Percentiles rank a stretch among this genome's conserved stretches.
Conservation (phyloP, 2,329 filamentous ascomycete species). For the Tolypocladium ophioglossoides region DNA sequence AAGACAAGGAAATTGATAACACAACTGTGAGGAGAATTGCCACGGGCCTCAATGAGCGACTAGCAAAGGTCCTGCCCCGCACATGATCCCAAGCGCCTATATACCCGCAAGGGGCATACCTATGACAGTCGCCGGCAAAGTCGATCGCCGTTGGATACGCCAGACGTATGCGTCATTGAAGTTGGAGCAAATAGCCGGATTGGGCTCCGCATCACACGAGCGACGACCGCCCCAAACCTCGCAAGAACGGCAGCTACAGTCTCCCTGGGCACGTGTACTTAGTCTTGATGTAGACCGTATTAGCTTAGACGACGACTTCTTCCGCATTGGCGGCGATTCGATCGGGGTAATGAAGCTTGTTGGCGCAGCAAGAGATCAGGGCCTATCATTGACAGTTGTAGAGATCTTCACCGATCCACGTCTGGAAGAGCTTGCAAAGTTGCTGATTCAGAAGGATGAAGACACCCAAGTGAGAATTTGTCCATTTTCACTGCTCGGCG, state of each 20-base stretch:
- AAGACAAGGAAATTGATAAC: too few species aligned
- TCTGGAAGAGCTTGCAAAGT: not conserved
- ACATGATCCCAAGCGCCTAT: slow-evolving; percentile 8
- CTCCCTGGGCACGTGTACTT: slow-evolving; percentile 5
- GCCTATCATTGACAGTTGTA: slow-evolving; percentile 26
- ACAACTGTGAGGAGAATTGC: not conserved
- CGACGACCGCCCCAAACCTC: too few species aligned
- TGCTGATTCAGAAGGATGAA: too few species aligned
- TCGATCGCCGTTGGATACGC: slow-evolving; percentile 7
- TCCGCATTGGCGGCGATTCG: slow-evolving; percentile 5
- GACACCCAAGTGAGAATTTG: too few species aligned
- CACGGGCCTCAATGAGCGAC: not conserved
- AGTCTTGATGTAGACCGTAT: slow-evolving; percentile 3
- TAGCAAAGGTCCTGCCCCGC: not conserved
- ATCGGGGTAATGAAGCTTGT: slow-evolving; percentile 22
- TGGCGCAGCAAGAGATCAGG: slow-evolving; percentile 21
- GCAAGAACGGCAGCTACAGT: slow-evolving; percentile 1
- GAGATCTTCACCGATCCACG: slow-evolving; percentile 20
- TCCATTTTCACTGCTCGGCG: too few species aligned
- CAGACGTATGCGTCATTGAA: not conserved
- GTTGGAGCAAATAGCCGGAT: not conserved
- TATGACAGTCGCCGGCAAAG: slow-evolving; percentile 10
- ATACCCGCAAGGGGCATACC: slow-evolving; percentile 6
- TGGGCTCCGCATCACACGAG: too few species aligned
- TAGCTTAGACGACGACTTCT: slow-evolving; percentile 3